Evolutionary conservation across 441 rosid genomes (phyloP), one percentile per base, ranked within the genome.

Genomic region (Aleurites moluccanus): DNA sequence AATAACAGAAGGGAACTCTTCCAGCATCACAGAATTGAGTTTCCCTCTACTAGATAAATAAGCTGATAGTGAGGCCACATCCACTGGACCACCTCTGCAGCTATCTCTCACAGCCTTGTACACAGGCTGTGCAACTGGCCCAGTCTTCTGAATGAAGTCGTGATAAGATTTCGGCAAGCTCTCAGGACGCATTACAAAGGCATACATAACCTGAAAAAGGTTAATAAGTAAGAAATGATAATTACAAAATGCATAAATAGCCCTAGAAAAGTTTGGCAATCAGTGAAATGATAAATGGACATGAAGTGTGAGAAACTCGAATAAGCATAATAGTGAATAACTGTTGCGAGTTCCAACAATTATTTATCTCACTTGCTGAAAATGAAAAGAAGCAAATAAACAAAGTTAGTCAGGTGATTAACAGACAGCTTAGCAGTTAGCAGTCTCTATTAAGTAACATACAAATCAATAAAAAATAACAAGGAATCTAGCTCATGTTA

Each of bases 111-210:
- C 97, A 76, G 99, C 94, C 85, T 90, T 91, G 85, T 96, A 96
- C 10, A 89, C 93, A 74, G 98, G 96, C 18, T 78, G 83, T 27
- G 93, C 91, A 78, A 93, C 97, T 69, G 99, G 99, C 65, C 99
- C 98, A 28, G 99, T 96, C 83, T 92, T 93, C 85, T 93, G 98
- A 81, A 96, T 96, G 60, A 93, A 96, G 77, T 93, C 96, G 75
- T 81, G 92, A 85, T 96, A 96, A 70, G 98, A 83, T 83, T 90
- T 90, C 42, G 98, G 99, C 88, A 96, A 87, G 85, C 96, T 96
- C 85, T 91, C 99, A 9, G 99, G 98, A 63, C 91, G 99, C 99
- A 96, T 93, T 61, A 93, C 89, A 82, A 96, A 96, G 77, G 92
- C 64, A 83, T 96, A 96, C 99, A 96, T 96, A 63, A 93, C 92